Base-by-base conservation (phyloP, 371 early-diverging fungal species). In the Capillidium heterosporum region DNA sequence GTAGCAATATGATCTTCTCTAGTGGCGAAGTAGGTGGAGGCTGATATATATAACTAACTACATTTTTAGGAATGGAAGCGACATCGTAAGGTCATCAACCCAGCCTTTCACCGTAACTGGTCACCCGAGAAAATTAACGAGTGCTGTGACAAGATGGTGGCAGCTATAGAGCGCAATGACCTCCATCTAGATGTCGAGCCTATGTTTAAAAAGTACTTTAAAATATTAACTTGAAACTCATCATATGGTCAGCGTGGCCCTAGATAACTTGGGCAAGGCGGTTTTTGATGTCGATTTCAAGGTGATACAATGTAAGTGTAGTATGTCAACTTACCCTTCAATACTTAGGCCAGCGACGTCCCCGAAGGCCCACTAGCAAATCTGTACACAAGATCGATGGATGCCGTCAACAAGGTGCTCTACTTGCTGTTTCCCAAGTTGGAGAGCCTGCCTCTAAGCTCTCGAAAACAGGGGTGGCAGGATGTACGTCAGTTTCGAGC, bases 321-420 rank as follows among this genome's bases (percentile, higher is more conserved):
- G 35, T 4, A 35, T 7, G 7, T 35, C 7, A 35, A n/a, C n/a
- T n/a, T 35, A 35, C 7, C 4, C 13, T 35, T 35, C 4, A 7
- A 7, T 35, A 35, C 4, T 35, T 35, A 35, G 35, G 35, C 35
- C 4, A 35, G 35, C 35, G 35, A 35, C 4, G 35, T 35, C 4
- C 62, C 27, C 61, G 62, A 26, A 52, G 60, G 3, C 55, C 59
- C 5, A 58, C 65, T 26, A 65, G 64, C 47, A 59, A 63, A 10
- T 54, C 48, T 15, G 59, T 48, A 43, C 61, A 65, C 10, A 62
- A 62, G 1, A 64, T 63, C 46, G 62, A 62, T 11, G 11, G 54
- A 13, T 39, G 51, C 15, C 41, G 47, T 35, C 40, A 41, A 2
- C 41, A 50, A 8, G 57, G 56, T 2, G 32, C 43, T 59, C 48